Evolutionary conservation across 2,329 filamentous ascomycete genomes (phyloP).

Genomic region (Botrytis squamosa): DNA sequence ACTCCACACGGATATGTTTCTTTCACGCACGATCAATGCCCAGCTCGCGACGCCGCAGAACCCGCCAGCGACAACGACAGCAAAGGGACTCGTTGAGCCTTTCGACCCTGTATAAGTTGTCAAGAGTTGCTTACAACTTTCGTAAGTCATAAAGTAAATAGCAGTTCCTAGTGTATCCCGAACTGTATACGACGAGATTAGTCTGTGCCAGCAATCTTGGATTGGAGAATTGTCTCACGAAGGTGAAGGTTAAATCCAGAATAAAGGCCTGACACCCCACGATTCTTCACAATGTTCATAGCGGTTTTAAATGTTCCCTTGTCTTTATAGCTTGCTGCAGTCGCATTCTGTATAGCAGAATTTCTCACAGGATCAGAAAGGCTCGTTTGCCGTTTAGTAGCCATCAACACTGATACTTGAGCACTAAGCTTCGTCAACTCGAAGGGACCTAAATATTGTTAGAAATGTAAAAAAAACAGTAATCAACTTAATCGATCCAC

Average conservation of each 20-base stretch:
- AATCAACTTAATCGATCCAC: slow-evolving; percentile 35
- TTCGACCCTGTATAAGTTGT: slow-evolving; percentile 70
- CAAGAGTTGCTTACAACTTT: slow-evolving; percentile 79
- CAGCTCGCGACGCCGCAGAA: slow-evolving; percentile 82
- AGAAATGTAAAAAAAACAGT: slow-evolving; percentile 20
- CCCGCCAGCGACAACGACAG: slow-evolving; percentile 75
- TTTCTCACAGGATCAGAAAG: slow-evolving; percentile 37
- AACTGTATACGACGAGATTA: slow-evolving; percentile 48
- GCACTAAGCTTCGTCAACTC: slow-evolving; percentile 88
- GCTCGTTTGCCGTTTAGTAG: slow-evolving; percentile 50
- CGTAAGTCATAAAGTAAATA: slow-evolving; percentile 88
- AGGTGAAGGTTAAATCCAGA: slow-evolving; percentile 78
- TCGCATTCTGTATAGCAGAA: slow-evolving; percentile 17
- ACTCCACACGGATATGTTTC: background rate
- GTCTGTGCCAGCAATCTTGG: background rate
- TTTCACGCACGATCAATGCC: slow-evolving; percentile 48
- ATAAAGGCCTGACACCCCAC: slow-evolving; percentile 72
- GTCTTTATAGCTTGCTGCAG: slow-evolving; percentile 68
- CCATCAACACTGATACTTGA: slow-evolving; percentile 78
- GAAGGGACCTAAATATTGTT: slow-evolving; percentile 61
- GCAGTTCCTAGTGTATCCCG: slow-evolving; percentile 80
- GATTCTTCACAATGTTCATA: slow-evolving; percentile 71
- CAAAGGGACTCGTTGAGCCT: slow-evolving; percentile 74
- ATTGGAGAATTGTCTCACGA: slow-evolving; percentile 52
- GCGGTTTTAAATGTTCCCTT: slow-evolving; percentile 76